phyloP scores from a whole-genome alignment of 2,329 filamentous ascomycete genomes.

The Coleophoma eucalyptorum region DNA sequence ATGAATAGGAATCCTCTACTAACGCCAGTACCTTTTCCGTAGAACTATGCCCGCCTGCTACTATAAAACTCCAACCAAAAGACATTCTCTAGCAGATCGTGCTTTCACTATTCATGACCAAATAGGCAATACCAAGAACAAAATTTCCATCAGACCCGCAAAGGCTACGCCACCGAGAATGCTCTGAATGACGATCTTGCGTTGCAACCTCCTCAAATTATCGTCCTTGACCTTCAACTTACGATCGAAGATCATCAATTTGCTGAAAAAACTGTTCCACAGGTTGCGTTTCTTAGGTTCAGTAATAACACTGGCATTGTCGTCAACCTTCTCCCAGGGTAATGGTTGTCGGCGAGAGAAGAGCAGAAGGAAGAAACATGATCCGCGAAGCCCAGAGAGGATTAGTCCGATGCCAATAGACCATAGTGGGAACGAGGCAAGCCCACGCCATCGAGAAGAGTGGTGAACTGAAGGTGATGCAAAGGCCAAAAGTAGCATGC shows the following conservation, averaged over 20 bases:
- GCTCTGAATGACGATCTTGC: constrained; percentile 34
- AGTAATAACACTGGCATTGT: constrained; percentile 16
- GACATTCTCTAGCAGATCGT: too few species aligned
- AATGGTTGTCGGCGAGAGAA: constrained; percentile 41
- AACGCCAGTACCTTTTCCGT: too few species aligned
- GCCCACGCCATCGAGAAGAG: constrained; percentile 34
- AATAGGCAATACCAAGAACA: constrained; percentile 39
- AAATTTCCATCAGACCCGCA: neutral
- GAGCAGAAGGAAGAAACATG: constrained; percentile 43
- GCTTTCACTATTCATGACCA: constrained; percentile 28
- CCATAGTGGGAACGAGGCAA: constrained; percentile 42
- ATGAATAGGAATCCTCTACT: too few species aligned
- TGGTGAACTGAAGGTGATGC: constrained; percentile 33
- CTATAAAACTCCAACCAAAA: too few species aligned
- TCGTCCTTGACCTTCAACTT: constrained; percentile 41
- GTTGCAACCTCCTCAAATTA: constrained; percentile 37
- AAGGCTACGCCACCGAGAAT: neutral
- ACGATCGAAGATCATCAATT: constrained; percentile 44
- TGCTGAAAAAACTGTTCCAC: constrained; percentile 28
- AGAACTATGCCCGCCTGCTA: too few species aligned
- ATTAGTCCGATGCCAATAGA: constrained; percentile 38
- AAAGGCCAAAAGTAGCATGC: constrained; percentile 36
- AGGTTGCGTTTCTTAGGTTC: constrained; percentile 7
- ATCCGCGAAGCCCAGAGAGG: constrained; percentile 39
- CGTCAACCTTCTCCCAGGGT: constrained; percentile 44